These are phyloP conservation scores for Morella rubra DNA, from an alignment of 306 rosid species.

Conservation along the genomic window DNA sequence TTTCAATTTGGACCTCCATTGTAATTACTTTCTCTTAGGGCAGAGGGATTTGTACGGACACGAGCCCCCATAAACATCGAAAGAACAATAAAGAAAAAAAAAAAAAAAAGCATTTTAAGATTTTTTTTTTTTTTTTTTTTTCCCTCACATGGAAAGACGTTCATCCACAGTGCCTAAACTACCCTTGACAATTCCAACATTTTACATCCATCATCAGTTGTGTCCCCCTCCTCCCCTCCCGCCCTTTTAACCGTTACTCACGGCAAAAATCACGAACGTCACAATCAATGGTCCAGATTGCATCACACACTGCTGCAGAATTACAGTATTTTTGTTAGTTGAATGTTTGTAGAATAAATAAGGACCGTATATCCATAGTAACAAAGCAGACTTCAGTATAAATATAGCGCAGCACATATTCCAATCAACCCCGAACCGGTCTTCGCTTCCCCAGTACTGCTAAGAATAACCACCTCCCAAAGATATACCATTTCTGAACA, in stretches of 20 bases:
- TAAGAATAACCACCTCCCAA: slow-evolving; percentile 63
- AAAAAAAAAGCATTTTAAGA: background rate
- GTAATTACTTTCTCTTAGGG: background rate
- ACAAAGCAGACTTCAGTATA: slow-evolving; percentile 34
- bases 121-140: background rate
- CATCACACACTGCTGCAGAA: background rate
- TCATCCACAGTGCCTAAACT: background rate
- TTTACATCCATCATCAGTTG: background rate
- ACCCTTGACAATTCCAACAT: background rate
- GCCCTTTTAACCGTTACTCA: slow-evolving; percentile 45
- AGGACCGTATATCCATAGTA: no score
- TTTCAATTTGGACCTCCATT: no score
- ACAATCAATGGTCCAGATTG: slow-evolving; percentile 34
- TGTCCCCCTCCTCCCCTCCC: background rate
- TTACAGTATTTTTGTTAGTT: no score
- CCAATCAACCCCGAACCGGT: slow-evolving; percentile 42
- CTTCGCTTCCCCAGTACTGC: slow-evolving; percentile 33
- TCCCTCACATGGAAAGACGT: no score
- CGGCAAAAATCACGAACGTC: slow-evolving; percentile 53
- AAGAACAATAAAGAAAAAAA: background rate
- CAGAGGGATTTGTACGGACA: slow-evolving; percentile 21
- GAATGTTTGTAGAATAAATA: no score
- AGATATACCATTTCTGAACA: slow-evolving; percentile 40
- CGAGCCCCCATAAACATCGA: background rate
- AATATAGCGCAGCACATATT: slow-evolving; percentile 46